Base-by-base conservation (phyloP, 257 asterid species). In the Perilla frutescens region DNA sequence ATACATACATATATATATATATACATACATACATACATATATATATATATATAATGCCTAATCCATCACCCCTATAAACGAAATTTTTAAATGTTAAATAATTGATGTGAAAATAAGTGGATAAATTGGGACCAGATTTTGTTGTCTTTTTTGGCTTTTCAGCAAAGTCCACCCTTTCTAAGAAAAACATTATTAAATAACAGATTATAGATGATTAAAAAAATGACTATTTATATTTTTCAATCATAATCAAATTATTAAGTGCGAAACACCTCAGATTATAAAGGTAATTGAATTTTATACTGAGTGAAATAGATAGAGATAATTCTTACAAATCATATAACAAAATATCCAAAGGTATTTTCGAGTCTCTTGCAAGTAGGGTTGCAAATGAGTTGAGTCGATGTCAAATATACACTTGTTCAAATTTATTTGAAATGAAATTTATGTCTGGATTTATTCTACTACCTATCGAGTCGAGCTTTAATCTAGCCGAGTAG, bases 241-340 rank as follows among this genome's bases (percentile, higher is more conserved):
- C 29, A 71, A 71, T 58, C 61, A 48, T 71, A 59, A 59, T 60
- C 68, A 48, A 36, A 31, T 71, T 8, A 57, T 58, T 32, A 58
- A 58, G 76, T 71, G 76, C 48, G 49, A 32, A 71, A 71, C 66
- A 70, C 48, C 75, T 56, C 75, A 70, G 40, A 15, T 8, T 50
- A 15, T 9, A 5, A 1, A 34, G 37, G 1, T 34, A 34, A 2
- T 34, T 34, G 4, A 4, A 45, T 43, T 14, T 36, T 12, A 37
- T 14, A 14, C 8, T 7, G 47, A 12, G 57, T 2, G 43, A 65
- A 4, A 32, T 55, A 11, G 43, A 45, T 26, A 36, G 13, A 36
- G 29, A 11, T 43, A 3, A 29, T 2, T 34, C 26, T 20, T 20
- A 20, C 26, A 20, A 20, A 20, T 20, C 26, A 0, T 20, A 20